Percentiles rank a stretch among this genome's conserved stretches.
Evolutionary conservation across 2,329 filamentous ascomycete species (phyloP).

Genomic region (Fusarium concolor): DNA sequence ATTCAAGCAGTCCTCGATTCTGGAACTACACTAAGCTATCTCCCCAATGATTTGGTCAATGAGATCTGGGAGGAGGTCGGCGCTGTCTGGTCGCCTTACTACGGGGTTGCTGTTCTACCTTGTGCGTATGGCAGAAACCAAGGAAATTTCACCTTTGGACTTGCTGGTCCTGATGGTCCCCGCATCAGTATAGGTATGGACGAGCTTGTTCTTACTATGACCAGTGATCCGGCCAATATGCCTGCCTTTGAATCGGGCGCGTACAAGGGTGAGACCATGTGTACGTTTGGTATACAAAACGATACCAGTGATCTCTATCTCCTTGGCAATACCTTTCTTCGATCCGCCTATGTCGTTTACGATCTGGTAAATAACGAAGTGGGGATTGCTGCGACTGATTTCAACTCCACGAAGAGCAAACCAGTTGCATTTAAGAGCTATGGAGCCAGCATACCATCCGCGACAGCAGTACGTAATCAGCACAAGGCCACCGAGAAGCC

Average conservation of each 20-base stretch:
- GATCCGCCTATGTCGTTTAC: conserved; percentile 71
- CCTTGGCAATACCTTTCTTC: conserved; percentile 69
- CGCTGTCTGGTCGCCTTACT: conserved; percentile 56
- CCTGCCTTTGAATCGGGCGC: conserved; percentile 55
- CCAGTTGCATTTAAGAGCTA: conserved; percentile 63
- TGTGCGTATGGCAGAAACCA: conserved; percentile 60
- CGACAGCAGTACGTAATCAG: conserved; percentile 58
- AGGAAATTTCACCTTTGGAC: conserved; percentile 66
- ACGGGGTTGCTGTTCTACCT: conserved; percentile 59
- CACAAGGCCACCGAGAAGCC: conserved; percentile 43
- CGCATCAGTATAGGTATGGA: conserved; percentile 65
- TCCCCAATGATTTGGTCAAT: conserved; percentile 70
- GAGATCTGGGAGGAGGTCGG: conserved; percentile 67
- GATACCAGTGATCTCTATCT: conserved; percentile 57
- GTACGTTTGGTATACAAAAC: conserved; percentile 69
- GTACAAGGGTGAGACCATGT: conserved; percentile 60
- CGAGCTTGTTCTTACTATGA: conserved; percentile 65
- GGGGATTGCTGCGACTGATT: conserved; percentile 65
- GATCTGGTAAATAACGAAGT: conserved; percentile 69
- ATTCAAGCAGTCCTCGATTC: conserved; percentile 78
- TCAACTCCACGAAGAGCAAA: conserved; percentile 64
- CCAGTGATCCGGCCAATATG: conserved; percentile 44
- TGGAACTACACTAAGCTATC: conserved; percentile 77
- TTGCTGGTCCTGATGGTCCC: conserved; percentile 61
- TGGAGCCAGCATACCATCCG: conserved; percentile 63